Base-by-base conservation (phyloP, 1,284 basidiomycete species). In the Ceratobasidium sp. region DNA sequence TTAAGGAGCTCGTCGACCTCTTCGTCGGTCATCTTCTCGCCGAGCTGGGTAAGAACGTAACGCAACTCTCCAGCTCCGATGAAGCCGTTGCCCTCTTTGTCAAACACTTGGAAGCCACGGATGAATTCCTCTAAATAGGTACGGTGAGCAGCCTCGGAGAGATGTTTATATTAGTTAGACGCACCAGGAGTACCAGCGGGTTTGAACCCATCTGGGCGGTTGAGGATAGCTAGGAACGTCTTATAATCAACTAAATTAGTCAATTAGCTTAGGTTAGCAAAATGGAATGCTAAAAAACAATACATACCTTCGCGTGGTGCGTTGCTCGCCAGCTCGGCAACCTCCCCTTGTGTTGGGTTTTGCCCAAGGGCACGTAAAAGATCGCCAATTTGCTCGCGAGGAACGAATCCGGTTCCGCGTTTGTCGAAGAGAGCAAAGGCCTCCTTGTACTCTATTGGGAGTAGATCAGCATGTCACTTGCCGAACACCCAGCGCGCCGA, bases 381-480 rank as follows among this genome's bases (percentile, higher is more conserved):
- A 84, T 99, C 97, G 19, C 97, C 97, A 0, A 99, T 87, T 0
- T 91, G 93, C 79, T 97, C 94, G 19, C 93, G 87, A 9, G 95
- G 91, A 45, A 99, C 94, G 53, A 92, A 88, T 22, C 96, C 96
- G 1, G 93, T 95, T 41, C 97, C 97, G 80, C 92, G 92, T 87
- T 99, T 99, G 87, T 99, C 97, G 82, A 99, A 99, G 31, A 99
- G 91, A 44, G 96, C 96, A 81, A 99, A 98, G 5, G 97, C 97
- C 84, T 98, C 96, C 80, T 95, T 95, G 88, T 96, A 96, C 84
- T 97, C 95, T 93, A 56, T 3, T 19, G 5, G 7, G 6, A 24
- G 41, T 29, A 2, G 14, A 14, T 48, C 45, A 44, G 62, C 22
- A 22, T 31, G 41, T 33, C 17, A 50, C n/a, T 31, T n/a, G 54